phyloP scores from a whole-genome alignment of 2,329 filamentous ascomycete genomes.

The Elsinoe perseae region DNA sequence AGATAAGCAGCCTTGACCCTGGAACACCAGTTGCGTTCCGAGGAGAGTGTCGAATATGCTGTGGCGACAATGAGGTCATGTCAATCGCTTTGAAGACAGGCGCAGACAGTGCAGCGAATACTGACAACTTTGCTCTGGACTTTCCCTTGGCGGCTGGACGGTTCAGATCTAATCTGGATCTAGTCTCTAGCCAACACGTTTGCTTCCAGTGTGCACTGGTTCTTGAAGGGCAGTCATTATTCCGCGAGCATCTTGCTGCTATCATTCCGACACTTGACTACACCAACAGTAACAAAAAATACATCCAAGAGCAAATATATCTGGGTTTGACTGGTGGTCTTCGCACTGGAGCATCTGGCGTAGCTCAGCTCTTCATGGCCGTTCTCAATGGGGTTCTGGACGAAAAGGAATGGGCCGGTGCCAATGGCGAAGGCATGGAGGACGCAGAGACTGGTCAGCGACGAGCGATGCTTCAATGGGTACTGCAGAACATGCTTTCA shows the following conservation, averaged over 20 bases:
- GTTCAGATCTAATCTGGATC: neutral
- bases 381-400: neutral
- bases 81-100: neutral
- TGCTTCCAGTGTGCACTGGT: neutral
- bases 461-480: neutral
- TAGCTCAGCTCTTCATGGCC: constrained; percentile 1
- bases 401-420: neutral
- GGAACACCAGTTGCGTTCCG: neutral
- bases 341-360: neutral
- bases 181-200: neutral
- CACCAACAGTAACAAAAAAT: neutral
- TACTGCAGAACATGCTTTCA: neutral
- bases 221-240: neutral
- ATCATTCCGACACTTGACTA: neutral
- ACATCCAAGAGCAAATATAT: constrained; percentile 1
- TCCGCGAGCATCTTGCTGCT: neutral
- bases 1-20: neutral
- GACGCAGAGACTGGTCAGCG: neutral
- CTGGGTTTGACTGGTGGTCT: neutral
- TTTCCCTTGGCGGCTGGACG: neutral
- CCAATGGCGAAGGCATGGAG: neutral
- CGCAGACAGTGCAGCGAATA: neutral
- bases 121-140: constrained; percentile 4
- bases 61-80: constrained; percentile 1
- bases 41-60: neutral